A percentile compares a stretch with the other conserved stretches of the same genome.
Conservation (phyloP, 805 yeast genomes). For the Lipomyces oligophaga region DNA sequence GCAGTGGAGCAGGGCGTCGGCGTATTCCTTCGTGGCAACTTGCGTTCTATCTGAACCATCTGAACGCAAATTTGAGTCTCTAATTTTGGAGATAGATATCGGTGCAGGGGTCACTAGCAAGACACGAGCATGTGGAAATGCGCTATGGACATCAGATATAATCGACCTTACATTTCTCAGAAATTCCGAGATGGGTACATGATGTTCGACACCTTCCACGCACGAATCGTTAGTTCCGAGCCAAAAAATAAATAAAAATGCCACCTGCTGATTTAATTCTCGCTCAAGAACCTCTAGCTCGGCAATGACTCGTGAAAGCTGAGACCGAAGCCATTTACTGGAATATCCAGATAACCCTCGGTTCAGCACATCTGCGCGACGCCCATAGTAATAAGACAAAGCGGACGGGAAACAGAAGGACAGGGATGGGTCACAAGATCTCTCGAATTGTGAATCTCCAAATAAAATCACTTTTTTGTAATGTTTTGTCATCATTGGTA, state of each 20-base stretch:
- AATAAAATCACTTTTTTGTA: constrained; percentile 43
- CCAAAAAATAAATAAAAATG: constrained; percentile 28
- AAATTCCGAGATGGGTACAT: constrained; percentile 11
- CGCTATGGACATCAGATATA: constrained; percentile 3
- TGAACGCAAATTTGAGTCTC: constrained; percentile 9
- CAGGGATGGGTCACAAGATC: constrained; percentile 15
- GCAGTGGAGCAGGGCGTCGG: constrained; percentile 14
- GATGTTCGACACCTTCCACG: constrained; percentile 19
- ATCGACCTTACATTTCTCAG: constrained; percentile 1
- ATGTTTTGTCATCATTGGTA: neutral
- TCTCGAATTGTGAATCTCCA: constrained; percentile 38
- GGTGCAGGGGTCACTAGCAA: constrained; percentile 24
- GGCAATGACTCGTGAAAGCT: constrained; percentile 16
- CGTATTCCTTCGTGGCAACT: constrained; percentile 14
- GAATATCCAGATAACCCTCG: constrained; percentile 28
- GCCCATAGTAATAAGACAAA: constrained; percentile 14
- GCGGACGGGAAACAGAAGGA: constrained; percentile 31
- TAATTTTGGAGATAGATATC: constrained; percentile 12
- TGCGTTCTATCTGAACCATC: constrained; percentile 23
- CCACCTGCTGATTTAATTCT: neutral
- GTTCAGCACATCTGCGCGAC: constrained; percentile 27
- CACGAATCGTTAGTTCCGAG: constrained; percentile 27
- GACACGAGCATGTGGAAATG: constrained; percentile 11
- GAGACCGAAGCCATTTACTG: constrained; percentile 25
- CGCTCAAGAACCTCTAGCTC: constrained; percentile 12